Evolutionary conservation across 2,329 filamentous ascomycete species (phyloP).

Genomic region (Aureobasidium mangrovei): DNA sequence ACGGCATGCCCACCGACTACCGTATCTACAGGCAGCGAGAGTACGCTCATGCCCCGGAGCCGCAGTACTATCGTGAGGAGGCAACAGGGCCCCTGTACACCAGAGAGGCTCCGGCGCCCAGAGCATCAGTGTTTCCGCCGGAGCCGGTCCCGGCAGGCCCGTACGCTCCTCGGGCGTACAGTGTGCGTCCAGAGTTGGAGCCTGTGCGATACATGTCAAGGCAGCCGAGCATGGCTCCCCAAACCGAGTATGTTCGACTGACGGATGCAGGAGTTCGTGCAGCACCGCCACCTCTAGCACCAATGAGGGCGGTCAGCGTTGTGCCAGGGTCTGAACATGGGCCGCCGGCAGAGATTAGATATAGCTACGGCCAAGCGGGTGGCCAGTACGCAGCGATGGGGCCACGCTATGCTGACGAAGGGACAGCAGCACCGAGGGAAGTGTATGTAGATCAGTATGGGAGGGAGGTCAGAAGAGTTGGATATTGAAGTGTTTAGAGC

Average conservation of each 20-base stretch:
- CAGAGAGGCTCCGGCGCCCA: conserved; percentile 16
- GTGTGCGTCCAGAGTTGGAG: conserved; percentile 33
- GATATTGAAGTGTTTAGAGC: background rate
- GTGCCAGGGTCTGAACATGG: conserved; percentile 25
- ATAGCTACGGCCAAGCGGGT: conserved; percentile 8
- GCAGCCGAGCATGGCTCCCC: conserved; percentile 33
- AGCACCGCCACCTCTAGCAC: conserved; percentile 14
- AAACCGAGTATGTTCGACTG: conserved; percentile 25
- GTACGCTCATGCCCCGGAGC: conserved; percentile 42
- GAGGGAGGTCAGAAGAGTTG: conserved; percentile 19
- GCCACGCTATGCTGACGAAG: conserved; percentile 2
- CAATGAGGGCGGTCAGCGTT: conserved; percentile 32
- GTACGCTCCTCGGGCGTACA: conserved; percentile 20
- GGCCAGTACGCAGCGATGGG: background rate
- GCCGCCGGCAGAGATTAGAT: conserved; percentile 4
- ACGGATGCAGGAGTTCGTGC: conserved; percentile 1
- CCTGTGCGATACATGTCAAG: conserved; percentile 12
- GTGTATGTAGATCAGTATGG: conserved; percentile 36
- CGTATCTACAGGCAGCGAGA: conserved; percentile 48
- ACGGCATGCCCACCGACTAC: conserved; percentile 46
- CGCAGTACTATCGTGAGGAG: conserved; percentile 19
- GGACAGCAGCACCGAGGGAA: conserved; percentile 18
- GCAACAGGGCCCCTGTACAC: conserved; percentile 2
- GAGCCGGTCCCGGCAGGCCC: conserved; percentile 20
- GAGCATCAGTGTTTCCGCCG: conserved; percentile 8